These are phyloP conservation scores for Podosphaera fusca DNA, from an alignment of 2,329 filamentous ascomycete species.

Conservation along the genomic window DNA sequence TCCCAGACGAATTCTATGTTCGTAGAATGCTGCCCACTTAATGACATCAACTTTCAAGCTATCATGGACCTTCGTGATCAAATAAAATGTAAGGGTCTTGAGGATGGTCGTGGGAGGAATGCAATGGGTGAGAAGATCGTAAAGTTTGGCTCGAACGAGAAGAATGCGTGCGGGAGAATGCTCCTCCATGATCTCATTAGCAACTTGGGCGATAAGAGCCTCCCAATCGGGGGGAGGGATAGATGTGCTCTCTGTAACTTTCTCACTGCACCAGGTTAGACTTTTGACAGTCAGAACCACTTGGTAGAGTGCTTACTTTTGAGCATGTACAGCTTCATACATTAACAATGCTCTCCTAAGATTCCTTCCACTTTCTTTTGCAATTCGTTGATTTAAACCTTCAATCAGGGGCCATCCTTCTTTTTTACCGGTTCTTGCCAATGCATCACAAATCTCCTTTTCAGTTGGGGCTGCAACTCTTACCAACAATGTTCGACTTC, in stretches of 20 bases:
- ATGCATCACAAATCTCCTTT: constrained; percentile 57
- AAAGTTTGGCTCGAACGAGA: constrained; percentile 77
- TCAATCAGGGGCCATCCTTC: constrained; percentile 64
- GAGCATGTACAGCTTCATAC: constrained; percentile 91
- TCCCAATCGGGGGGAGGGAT: constrained; percentile 97
- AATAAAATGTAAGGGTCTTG: constrained; percentile 84
- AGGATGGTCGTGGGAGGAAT: constrained; percentile 87
- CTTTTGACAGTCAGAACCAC: constrained; percentile 1
- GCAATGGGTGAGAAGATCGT: constrained; percentile 89
- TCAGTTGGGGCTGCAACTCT: constrained; percentile 77
- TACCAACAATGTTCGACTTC: constrained; percentile 74
- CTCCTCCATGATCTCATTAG: constrained; percentile 82
- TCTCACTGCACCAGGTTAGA: constrained; percentile 41
- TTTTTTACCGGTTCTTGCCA: constrained; percentile 47
- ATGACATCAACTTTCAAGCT: constrained; percentile 77
- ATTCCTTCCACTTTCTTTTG: constrained; percentile 76
- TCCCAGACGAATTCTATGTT: constrained; percentile 78
- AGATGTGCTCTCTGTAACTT: constrained; percentile 62
- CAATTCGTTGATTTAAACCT: constrained; percentile 62
- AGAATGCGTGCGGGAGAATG: constrained; percentile 77
- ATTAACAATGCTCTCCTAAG: constrained; percentile 75
- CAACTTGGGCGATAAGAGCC: constrained; percentile 66
- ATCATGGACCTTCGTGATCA: constrained; percentile 72
- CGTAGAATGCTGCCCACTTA: constrained; percentile 91
- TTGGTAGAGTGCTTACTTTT: constrained; percentile 45